phyloP scores from a whole-genome alignment of 192 early-diverging fungal species.

The Podila minutissima region DNA sequence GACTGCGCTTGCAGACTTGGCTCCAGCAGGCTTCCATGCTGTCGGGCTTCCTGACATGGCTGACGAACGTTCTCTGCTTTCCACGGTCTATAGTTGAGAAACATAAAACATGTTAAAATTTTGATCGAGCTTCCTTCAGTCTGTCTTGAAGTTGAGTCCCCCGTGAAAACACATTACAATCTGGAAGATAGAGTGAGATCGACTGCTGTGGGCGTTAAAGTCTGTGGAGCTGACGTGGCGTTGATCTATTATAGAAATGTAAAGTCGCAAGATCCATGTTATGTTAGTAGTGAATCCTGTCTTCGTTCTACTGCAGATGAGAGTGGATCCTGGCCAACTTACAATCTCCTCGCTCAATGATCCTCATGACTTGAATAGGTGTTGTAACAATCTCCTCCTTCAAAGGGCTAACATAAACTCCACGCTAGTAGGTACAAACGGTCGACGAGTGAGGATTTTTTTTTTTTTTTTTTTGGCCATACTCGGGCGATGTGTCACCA shows the following conservation, averaged over 20 bases:
- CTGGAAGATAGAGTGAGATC: constrained; percentile 97
- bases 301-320: not conserved
- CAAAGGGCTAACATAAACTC: constrained; percentile 76
- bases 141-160: not conserved
- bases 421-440: constrained; percentile 54
- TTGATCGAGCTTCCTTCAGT: not conserved
- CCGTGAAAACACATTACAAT: constrained; percentile 62
- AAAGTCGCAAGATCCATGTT: not conserved
- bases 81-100: constrained; percentile 65
- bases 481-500: not conserved
- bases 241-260: constrained; percentile 56
- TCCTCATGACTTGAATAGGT: constrained; percentile 76
- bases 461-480: not conserved
- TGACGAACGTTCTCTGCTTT: constrained; percentile 75
- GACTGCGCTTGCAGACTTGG: constrained; percentile 22
- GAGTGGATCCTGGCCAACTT: not conserved
- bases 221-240: constrained; percentile 92
- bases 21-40: constrained; percentile 40
- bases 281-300: not conserved
- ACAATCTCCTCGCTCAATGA: constrained; percentile 81
- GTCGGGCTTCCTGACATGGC: constrained; percentile 32
- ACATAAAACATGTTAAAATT: not conserved
- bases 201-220: constrained; percentile 90
- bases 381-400: constrained; percentile 81
- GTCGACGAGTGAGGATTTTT: not conserved